These are phyloP conservation scores for Epithemia pelagica DNA, from an alignment of 108 stramenopile species.

Conservation along the genomic window DNA sequence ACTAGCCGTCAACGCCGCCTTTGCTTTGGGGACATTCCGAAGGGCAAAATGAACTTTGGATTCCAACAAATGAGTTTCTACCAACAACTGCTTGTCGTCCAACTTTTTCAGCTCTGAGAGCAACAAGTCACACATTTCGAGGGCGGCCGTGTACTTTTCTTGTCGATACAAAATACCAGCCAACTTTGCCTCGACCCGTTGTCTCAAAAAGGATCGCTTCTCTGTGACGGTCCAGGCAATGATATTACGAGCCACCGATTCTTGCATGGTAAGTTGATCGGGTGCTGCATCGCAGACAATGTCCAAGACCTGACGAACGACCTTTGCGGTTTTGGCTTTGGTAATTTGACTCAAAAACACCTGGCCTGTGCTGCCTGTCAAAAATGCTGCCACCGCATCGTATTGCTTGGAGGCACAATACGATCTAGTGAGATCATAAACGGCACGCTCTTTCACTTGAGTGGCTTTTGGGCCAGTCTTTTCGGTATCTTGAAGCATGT, in stretches of 20 bases:
- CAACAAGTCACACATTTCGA: constrained; percentile 78
- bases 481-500: constrained; percentile 48
- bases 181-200: constrained; percentile 94
- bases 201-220: constrained; percentile 94
- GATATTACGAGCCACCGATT: constrained; percentile 79
- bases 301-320: constrained; percentile 93
- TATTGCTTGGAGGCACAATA: constrained; percentile 67
- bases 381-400: constrained; percentile 76
- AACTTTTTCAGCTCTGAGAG: constrained; percentile 95
- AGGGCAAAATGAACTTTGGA: constrained; percentile 92
- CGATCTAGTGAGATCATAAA: constrained; percentile 85
- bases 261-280: constrained; percentile 77
- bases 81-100: constrained; percentile 98
- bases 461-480: constrained; percentile 65
- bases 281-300: constrained; percentile 86
- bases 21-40: constrained; percentile 94
- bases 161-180: constrained; percentile 81
- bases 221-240: constrained; percentile 89
- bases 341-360: constrained; percentile 86
- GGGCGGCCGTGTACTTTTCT: constrained; percentile 75
- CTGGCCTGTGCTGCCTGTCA: constrained; percentile 48
- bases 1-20: constrained; percentile 95
- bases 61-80: constrained; percentile 96
- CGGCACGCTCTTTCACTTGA: constrained; percentile 82
- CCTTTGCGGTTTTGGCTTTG: constrained; percentile 98